Base-by-base conservation (phyloP, 805 yeast genomes). In the Candida palmyrensis region DNA sequence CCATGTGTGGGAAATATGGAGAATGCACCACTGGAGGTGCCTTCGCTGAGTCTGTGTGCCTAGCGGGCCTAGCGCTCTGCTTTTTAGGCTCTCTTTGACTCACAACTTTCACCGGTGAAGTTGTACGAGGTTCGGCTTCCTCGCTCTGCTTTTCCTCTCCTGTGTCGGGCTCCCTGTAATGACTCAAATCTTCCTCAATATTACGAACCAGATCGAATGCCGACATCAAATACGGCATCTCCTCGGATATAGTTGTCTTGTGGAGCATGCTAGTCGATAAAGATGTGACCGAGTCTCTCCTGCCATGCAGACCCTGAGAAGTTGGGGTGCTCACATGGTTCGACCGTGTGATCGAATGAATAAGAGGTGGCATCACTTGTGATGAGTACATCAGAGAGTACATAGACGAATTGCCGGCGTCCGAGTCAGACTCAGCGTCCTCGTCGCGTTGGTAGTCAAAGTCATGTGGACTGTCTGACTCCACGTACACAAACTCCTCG, bases 171-270 rank as follows among this genome's bases (percentile, higher is more conserved):
- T 25, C 33, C 32, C 44, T 42, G 41, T 42, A 54, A 35, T 48
- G 55, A 21, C 43, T 42, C 2, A 56, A 42, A 39, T 77, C 85
- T 41, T 72, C 71, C 36, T 77, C 82, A 11, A 76, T 56, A 23
- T 66, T 71, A 41, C 68, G 75, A 3, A 81, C 82, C 39, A 76
- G 74, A 49, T 75, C 71, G 47, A 81, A 82, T 12, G 86, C 88
- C 15, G 74, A 64, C 70, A 81, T 62, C 46, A 82, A 54, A 38
- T 70, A 71, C 1, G 90, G 90, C 40, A 82, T 51, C 48, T 80
- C 84, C 31, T 77, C 82, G 2, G 78, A 48, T 11, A 82, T 58
- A 6, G 82, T 72, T 0, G 83, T 69, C 40, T 66, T 67, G 25
- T 67, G 73, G 38, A 68, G 56, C 38, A 59, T 47, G 2, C 73